Percentiles rank a stretch among this genome's conserved stretches.
Evolutionary conservation across 202 grass and related monocot genomes (phyloP).

Genomic region (Sporobolus alterniflorus): DNA sequence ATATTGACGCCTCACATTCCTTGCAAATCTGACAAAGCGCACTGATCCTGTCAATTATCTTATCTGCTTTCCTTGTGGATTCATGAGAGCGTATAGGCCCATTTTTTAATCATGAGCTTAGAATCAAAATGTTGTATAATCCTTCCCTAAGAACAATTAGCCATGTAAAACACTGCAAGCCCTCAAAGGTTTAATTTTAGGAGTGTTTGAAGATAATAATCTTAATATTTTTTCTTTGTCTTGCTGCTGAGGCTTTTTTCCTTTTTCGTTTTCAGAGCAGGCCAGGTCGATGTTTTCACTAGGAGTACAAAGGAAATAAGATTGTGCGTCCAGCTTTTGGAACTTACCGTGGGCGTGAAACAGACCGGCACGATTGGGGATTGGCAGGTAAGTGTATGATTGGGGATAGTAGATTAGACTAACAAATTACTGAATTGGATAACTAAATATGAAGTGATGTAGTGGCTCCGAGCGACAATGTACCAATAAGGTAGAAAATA

Average conservation of each 20-base stretch:
- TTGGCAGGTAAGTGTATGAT: too few species aligned
- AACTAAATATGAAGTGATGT: too few species aligned
- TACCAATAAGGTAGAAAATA: too few species aligned
- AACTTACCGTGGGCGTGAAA: not conserved
- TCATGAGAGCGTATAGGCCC: not conserved
- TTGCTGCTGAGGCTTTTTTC: not conserved
- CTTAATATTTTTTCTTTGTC: not conserved
- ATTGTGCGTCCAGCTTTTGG: constrained; percentile 13
- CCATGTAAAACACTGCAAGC: not conserved
- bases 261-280: not conserved
- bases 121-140: not conserved
- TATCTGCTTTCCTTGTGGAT: not conserved
- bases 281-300: constrained; percentile 11
- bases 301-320: constrained; percentile 19
- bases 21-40: too few species aligned
- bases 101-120: not conserved
- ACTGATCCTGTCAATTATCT: too few species aligned
- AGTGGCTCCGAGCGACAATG: too few species aligned
- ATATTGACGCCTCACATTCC: too few species aligned
- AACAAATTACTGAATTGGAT: too few species aligned
- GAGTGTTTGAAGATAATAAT: not conserved
- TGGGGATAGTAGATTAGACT: too few species aligned
- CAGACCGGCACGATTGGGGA: too few species aligned
- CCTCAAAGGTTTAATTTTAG: not conserved
- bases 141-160: not conserved